Base-by-base conservation (phyloP, 331 rosid species). In the Rhamnella rubrinervis region DNA sequence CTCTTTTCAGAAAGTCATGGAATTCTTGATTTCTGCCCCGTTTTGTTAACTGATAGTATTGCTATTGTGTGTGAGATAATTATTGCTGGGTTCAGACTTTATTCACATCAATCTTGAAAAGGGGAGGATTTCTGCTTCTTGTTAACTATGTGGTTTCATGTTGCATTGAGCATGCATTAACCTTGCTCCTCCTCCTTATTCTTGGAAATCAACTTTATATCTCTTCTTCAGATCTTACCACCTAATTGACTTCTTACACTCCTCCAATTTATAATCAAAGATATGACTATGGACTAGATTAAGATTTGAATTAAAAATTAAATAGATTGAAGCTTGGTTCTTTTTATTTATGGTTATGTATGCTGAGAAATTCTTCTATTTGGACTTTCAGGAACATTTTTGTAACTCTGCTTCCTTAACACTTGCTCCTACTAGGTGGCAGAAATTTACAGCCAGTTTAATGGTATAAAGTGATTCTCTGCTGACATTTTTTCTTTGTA, bases 361-460 rank as follows among this genome's bases (percentile, higher is more conserved):
- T 61, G 61, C 64, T 68, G 18, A 58, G 65, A 52, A 19, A 51
- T 52, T 49, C 60, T 37, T 77, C 44, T 59, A 68, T 76, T 40
- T 83, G 70, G 52, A 56, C 72, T 59, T 63, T 78, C 86, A 93
- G 98, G 98, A 93, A 80, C 76, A 82, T 60, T 93, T 93, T 82
- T 90, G 95, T 65, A 90, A 88, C 75, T 97, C 98, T 70, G 74
- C 78, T 79, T 73, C 95, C 74, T 63, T 90, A 40, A 68, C 68
- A 72, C 84, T 84, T 61, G 79, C 88, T 81, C 78, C 92, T 15
- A 59, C 83, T n/a, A 93, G 84, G 97, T 93, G 98, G 98, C 89
- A 84, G 80, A 93, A 87, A 66, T 93, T 93, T 73, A 77, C 89
- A 44, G 82, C 95, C 66, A 80, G 92, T 79, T 88, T 93, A 82